Evolutionary conservation across 1,284 basidiomycete genomes (phyloP).

Genomic region (Cystobasidiaceae sp.): DNA sequence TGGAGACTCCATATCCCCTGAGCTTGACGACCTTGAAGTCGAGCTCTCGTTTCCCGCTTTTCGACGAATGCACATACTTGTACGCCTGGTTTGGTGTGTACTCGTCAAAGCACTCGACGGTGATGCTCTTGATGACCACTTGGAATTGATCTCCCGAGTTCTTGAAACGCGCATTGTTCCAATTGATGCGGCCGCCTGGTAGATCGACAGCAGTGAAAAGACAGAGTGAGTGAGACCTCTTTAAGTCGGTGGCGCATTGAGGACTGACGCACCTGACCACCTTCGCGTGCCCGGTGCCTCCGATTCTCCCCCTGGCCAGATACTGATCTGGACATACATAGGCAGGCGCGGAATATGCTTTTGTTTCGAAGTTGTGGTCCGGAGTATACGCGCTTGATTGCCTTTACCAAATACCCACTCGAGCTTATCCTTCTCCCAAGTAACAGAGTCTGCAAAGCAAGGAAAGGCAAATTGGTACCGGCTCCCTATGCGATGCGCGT

Average conservation of each 20-base stretch:
- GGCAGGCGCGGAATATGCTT: conserved; percentile 18
- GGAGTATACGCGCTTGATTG: neutral
- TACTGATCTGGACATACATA: conserved; percentile 26
- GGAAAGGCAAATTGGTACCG: neutral
- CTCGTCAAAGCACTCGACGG: conserved; percentile 19
- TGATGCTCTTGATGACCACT: conserved; percentile 21
- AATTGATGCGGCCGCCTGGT: conserved; percentile 11
- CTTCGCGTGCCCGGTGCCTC: neutral
- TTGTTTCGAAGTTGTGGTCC: neutral
- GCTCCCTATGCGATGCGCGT: no score
- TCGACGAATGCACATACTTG: conserved; percentile 6
- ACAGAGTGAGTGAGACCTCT: neutral
- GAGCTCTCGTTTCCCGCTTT: neutral
- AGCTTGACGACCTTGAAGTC: conserved; percentile 6
- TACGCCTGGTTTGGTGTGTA: neutral
- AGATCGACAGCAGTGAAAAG: neutral
- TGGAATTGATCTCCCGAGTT: neutral
- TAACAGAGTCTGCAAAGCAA: conserved; percentile 8
- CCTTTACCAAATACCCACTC: conserved; percentile 1
- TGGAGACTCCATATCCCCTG: conserved; percentile 7
- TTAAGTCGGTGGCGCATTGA: neutral
- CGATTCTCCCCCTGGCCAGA: conserved; percentile 23
- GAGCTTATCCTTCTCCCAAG: conserved; percentile 9
- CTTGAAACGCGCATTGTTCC: conserved; percentile 3
- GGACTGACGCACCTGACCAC: conserved; percentile 14